phyloP scores from a whole-genome alignment of 2,329 filamentous ascomycete genomes.

The Immersiporthe knoxdaviesiana region DNA sequence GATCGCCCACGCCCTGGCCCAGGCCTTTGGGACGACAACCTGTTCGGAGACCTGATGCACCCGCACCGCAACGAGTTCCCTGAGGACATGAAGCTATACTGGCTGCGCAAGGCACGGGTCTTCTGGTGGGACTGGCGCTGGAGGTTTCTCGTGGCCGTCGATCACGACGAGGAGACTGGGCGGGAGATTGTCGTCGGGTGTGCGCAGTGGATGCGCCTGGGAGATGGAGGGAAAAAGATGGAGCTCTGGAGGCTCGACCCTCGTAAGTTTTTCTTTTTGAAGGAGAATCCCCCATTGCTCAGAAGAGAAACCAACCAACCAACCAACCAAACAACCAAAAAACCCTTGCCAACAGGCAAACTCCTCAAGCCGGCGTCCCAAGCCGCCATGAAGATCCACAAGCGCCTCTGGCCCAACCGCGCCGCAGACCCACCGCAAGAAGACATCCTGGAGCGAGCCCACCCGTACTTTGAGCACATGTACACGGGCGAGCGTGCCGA shows the following conservation, averaged over 20 bases:
- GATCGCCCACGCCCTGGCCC: constrained; percentile 38
- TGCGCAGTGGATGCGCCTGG: constrained; percentile 35
- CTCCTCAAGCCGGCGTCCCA: constrained; percentile 22
- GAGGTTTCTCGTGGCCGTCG: constrained; percentile 36
- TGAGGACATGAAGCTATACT: constrained; percentile 38
- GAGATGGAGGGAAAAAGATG: constrained; percentile 29
- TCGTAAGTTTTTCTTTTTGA: constrained; percentile 27
- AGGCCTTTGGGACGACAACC: constrained; percentile 40
- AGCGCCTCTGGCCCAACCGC: constrained; percentile 13
- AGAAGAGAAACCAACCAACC: too few relatives aligned
- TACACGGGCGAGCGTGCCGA: constrained; percentile 16
- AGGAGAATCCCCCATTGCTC: too few relatives aligned
- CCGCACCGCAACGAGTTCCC: constrained; percentile 40
- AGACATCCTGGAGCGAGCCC: constrained; percentile 16
- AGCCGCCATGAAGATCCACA: constrained; percentile 12
- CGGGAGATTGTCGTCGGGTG: constrained; percentile 33
- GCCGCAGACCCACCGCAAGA: constrained; percentile 10
- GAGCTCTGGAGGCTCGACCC: constrained; percentile 31
- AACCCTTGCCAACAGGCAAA: constrained; percentile 29
- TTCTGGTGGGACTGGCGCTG: constrained; percentile 38
- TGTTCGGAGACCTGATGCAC: constrained; percentile 42
- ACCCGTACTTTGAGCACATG: constrained; percentile 1
- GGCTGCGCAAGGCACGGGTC: constrained; percentile 35
- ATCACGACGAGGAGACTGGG: constrained; percentile 23
- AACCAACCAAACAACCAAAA: too few relatives aligned